phyloP scores from a whole-genome alignment of 441 rosid species.

The Adansonia gregorii region DNA sequence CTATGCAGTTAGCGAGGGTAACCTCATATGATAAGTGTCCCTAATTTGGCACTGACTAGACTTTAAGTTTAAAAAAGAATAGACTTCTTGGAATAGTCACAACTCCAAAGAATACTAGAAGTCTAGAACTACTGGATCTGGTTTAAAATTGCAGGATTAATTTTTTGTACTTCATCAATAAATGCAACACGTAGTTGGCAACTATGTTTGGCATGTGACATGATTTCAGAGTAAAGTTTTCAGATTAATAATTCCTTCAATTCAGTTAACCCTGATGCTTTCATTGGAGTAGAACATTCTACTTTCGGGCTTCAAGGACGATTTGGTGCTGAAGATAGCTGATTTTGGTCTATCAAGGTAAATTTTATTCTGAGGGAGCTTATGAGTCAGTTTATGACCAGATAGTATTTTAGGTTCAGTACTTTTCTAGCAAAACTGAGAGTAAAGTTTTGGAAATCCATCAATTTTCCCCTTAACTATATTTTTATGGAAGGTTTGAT shows the following conservation, averaged over 20 bases:
- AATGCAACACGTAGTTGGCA: neutral
- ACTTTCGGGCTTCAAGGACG: conserved; percentile 44
- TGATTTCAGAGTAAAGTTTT: neutral
- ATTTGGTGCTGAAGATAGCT: conserved; percentile 60
- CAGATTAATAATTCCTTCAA: neutral
- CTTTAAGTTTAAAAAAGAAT: neutral
- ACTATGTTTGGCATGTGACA: neutral
- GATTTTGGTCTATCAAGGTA: conserved; percentile 80
- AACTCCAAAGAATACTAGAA: neutral
- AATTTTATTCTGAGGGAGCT: neutral
- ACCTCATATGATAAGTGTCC: neutral
- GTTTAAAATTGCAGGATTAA: neutral
- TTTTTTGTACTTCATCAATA: neutral
- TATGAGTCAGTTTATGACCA: neutral
- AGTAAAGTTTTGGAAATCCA: conserved; percentile 7
- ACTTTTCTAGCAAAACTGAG: conserved; percentile 8
- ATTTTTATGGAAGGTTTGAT: neutral
- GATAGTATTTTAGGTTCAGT: conserved; percentile 4
- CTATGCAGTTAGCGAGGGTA: neutral
- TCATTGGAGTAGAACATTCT: conserved; percentile 59
- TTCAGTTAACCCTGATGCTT: conserved; percentile 24
- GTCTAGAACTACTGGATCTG: neutral
- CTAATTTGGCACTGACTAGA: neutral
- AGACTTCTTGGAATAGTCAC: too few relatives aligned
- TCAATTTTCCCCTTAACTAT: neutral